A percentile compares a stretch with the other conserved stretches of the same genome.
Conservation (phyloP, 495 filamentous ascomycete species). For the Entonaema liquescens region DNA sequence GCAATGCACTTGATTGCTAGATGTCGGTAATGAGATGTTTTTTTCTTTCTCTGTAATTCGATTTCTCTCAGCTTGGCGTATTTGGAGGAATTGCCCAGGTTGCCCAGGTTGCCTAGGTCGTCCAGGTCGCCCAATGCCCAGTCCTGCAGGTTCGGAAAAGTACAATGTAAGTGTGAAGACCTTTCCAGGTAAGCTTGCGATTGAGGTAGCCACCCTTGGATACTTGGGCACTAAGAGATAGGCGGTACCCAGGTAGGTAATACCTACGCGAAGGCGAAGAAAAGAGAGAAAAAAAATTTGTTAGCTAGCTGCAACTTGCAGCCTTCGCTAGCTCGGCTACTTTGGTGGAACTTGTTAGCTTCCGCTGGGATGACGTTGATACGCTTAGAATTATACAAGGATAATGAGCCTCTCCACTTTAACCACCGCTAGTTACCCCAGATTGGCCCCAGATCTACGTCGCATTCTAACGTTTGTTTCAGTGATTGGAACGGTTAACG, state of each 20-base stretch:
- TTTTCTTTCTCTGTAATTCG: background rate
- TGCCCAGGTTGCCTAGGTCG: background rate
- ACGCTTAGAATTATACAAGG: constrained; percentile 16
- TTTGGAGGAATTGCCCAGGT: background rate
- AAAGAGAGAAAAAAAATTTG: background rate
- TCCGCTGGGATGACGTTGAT: constrained; percentile 37
- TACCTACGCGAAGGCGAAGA: background rate
- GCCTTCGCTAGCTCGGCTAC: constrained; percentile 18
- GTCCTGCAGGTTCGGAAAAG: constrained; percentile 4
- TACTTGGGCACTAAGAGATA: background rate
- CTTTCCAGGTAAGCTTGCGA: background rate
- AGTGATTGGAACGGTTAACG: constrained; percentile 27
- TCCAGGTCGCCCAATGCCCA: too few relatives aligned
- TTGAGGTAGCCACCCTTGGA: background rate
- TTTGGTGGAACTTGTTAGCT: constrained; percentile 16
- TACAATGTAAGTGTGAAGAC: background rate
- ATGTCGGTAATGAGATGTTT: constrained; percentile 4
- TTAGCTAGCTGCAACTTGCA: background rate
- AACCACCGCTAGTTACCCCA: constrained; percentile 29
- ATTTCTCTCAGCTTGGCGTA: background rate
- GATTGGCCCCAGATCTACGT: constrained; percentile 36
- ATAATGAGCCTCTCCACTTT: constrained; percentile 19
- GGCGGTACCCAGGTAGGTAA: background rate
- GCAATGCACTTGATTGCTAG: constrained; percentile 29
- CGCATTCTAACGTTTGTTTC: constrained; percentile 27